Conservation (phyloP, 352 stramenopile genomes). For the Phytophthora vignae region DNA sequence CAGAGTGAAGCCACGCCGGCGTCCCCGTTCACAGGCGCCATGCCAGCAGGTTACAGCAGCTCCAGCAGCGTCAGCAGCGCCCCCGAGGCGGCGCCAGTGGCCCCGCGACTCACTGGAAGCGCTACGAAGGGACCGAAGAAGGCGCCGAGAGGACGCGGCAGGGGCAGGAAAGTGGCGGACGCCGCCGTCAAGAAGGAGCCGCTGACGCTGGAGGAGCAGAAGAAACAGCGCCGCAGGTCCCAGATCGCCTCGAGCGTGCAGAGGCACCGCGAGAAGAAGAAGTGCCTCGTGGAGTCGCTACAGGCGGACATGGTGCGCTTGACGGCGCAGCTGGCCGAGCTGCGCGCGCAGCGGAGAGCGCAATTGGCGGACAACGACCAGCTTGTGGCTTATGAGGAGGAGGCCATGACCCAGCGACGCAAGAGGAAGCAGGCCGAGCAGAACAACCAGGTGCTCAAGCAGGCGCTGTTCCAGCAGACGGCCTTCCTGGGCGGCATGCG, state of each 20-base stretch:
- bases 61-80: conserved; percentile 10
- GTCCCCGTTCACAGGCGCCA: conserved; percentile 18
- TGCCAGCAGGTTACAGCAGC: conserved; percentile 21
- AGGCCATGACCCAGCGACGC: conserved; percentile 65
- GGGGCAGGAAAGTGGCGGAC: conserved; percentile 10
- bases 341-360: conserved; percentile 54
- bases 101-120: background rate
- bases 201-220: conserved; percentile 59
- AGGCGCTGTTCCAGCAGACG: conserved; percentile 76
- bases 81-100: background rate
- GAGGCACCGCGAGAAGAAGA: conserved; percentile 76
- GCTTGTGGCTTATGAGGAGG: conserved; percentile 65
- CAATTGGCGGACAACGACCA: conserved; percentile 53
- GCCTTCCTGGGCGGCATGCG: conserved; percentile 64
- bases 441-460: conserved; percentile 64
- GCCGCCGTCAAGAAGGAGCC: conserved; percentile 21
- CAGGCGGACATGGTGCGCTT: conserved; percentile 55
- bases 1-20: conserved; percentile 21
- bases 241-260: conserved; percentile 78
- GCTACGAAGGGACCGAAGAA: conserved; percentile 5
- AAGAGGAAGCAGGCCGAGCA: conserved; percentile 69
- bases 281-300: conserved; percentile 52
- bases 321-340: conserved; percentile 45
- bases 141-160: conserved; percentile 19
- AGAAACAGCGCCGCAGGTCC: conserved; percentile 60